Percentiles rank a stretch among this genome's conserved stretches.
Evolutionary conservation across 495 filamentous ascomycete species (phyloP).

Genomic region (Evernia prunastri): DNA sequence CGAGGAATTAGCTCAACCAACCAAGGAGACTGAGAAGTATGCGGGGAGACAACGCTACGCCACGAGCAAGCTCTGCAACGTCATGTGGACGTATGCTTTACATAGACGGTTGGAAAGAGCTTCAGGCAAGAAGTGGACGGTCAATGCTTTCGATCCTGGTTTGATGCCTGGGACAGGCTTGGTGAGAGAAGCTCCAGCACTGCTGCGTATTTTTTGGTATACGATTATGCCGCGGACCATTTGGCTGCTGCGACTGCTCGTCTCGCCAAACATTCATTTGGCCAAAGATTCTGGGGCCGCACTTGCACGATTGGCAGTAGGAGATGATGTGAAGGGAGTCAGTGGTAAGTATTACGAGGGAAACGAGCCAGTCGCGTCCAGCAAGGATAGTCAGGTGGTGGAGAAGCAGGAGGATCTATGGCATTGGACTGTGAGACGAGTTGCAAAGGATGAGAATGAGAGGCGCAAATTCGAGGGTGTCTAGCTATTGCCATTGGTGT

Average conservation of each 20-base stretch:
- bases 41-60: conserved; percentile 31
- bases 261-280: conserved; percentile 34
- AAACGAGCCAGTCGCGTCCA: conserved; percentile 32
- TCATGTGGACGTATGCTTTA: conserved; percentile 40
- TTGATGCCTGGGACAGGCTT: conserved; percentile 44
- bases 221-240: conserved; percentile 34
- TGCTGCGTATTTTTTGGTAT: conserved; percentile 29
- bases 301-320: conserved; percentile 35
- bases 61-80: conserved; percentile 28
- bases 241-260: conserved; percentile 31
- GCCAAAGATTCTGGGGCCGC: conserved; percentile 34
- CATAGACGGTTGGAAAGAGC: conserved; percentile 30
- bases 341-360: conserved; percentile 40
- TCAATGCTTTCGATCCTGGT: conserved; percentile 40
- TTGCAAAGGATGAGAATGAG: conserved; percentile 34
- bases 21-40: conserved; percentile 19
- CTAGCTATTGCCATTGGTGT: background rate
- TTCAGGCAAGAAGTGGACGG: conserved; percentile 30
- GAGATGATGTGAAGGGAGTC: conserved; percentile 26
- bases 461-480: conserved; percentile 28
- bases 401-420: conserved; percentile 44
- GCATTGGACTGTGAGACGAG: conserved; percentile 42
- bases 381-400: conserved; percentile 36
- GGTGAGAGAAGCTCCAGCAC: conserved; percentile 24
- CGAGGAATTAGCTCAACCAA: conserved; percentile 32